A percentile compares a stretch with the other conserved stretches of the same genome.
Evolutionary conservation across 257 asterid species (phyloP).

Genomic region (Capsicum chinense): DNA sequence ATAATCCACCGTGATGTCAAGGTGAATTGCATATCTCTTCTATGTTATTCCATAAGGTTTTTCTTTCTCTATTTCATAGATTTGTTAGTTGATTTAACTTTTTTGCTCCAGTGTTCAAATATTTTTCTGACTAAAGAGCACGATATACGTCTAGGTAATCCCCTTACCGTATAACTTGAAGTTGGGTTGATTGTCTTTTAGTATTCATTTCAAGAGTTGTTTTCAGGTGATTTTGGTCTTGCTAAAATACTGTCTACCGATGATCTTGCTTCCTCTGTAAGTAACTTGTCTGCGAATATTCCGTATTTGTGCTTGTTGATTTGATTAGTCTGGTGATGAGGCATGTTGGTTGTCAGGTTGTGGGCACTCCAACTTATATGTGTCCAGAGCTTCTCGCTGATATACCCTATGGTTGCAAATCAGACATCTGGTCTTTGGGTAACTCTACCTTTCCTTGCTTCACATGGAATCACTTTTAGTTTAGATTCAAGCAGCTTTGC

Average conservation of each 20-base stretch:
- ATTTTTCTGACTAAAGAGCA: slow-evolving; percentile 91
- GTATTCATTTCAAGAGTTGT: slow-evolving; percentile 24
- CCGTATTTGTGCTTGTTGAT: slow-evolving; percentile 26
- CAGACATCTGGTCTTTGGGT: slow-evolving; percentile 99
- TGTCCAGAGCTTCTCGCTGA: slow-evolving; percentile 99
- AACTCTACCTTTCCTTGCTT: slow-evolving; percentile 33
- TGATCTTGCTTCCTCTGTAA: slow-evolving; percentile 97
- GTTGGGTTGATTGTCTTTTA: slow-evolving; percentile 22
- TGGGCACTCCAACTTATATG: slow-evolving; percentile 99
- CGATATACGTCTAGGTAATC: slow-evolving; percentile 89
- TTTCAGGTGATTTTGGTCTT: slow-evolving; percentile 97
- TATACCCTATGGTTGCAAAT: slow-evolving; percentile 96
- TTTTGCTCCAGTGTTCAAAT: slow-evolving; percentile 82
- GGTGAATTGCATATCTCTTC: slow-evolving; percentile 47
- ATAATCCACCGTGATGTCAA: slow-evolving; percentile 98
- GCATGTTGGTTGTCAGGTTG: slow-evolving; percentile 58
- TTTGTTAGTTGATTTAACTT: slow-evolving; percentile 34
- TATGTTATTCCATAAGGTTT: slow-evolving; percentile 24
- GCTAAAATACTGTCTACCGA: slow-evolving; percentile 90
- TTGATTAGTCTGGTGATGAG: slow-evolving; percentile 4
- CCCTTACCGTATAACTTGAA: neutral
- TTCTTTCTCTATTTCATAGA: neutral
- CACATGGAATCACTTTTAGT: neutral
- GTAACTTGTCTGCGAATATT: slow-evolving; percentile 36
- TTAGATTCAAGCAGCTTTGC: slow-evolving; percentile 31